Conservation (phyloP, 805 yeast genomes). For the Myxozyma vanderwaltii region DNA sequence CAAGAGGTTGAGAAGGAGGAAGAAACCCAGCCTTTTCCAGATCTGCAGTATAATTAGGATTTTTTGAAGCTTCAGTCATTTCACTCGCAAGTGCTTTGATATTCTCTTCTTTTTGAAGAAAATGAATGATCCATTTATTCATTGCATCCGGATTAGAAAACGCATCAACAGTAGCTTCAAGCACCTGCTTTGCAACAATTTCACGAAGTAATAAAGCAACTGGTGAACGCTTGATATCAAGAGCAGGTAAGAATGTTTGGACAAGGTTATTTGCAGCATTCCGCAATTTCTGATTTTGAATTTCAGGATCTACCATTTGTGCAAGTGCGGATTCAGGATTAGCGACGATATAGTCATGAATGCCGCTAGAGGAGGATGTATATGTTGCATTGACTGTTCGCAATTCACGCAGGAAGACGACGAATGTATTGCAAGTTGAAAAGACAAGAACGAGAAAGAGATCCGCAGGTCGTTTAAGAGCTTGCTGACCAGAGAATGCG, state of each 20-base stretch:
- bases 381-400: slow-evolving; percentile 26
- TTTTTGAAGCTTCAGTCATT: slow-evolving; percentile 5
- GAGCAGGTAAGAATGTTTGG: slow-evolving; percentile 31
- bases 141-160: slow-evolving; percentile 35
- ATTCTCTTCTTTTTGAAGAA: slow-evolving; percentile 31
- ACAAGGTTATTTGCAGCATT: slow-evolving; percentile 35
- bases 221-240: slow-evolving; percentile 32
- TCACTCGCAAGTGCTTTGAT: slow-evolving; percentile 25
- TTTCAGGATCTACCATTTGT: slow-evolving; percentile 33
- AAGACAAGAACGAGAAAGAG: slow-evolving; percentile 28
- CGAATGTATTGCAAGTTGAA: slow-evolving; percentile 33
- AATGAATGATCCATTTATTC: slow-evolving; percentile 32
- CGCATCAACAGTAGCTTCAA: slow-evolving; percentile 30
- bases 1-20: background rate
- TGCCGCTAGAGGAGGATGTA: slow-evolving; percentile 20
- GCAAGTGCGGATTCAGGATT: slow-evolving; percentile 37
- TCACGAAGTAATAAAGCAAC: slow-evolving; percentile 30
- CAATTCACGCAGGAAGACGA: slow-evolving; percentile 34
- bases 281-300: slow-evolving; percentile 30
- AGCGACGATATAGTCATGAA: slow-evolving; percentile 33
- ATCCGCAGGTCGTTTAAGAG: slow-evolving; percentile 32
- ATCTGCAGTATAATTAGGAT: background rate
- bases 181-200: slow-evolving; percentile 29
- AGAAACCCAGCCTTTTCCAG: slow-evolving; percentile 8
- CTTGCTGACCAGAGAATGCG: slow-evolving; percentile 26